Evolutionary conservation across 31 red algal species (phyloP).

Genomic region (Odonthalia washingtoniensis): DNA sequence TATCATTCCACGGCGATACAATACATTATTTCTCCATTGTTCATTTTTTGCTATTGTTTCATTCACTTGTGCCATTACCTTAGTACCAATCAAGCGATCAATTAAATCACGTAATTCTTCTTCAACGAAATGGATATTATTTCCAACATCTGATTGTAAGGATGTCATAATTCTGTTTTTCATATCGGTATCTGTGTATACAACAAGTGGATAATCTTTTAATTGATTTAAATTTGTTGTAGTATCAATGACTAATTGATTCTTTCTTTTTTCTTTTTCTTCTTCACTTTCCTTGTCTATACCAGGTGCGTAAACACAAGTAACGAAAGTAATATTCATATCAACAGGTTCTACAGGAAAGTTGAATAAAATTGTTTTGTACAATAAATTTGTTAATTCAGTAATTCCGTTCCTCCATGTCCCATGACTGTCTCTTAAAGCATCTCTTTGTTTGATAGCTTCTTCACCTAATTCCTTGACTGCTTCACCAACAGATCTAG

Average conservation of each 20-base stretch:
- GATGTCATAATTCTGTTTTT: not conserved
- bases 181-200: slow-evolving; percentile 9
- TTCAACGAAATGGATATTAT: slow-evolving; percentile 29
- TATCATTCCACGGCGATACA: not conserved
- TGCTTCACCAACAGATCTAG: slow-evolving; percentile 6
- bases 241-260: no score
- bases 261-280: no score
- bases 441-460: not conserved
- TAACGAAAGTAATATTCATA: slow-evolving; percentile 58
- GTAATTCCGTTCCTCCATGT: slow-evolving; percentile 51
- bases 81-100: slow-evolving; percentile 2
- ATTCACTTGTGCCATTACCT: not conserved
- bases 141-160: not conserved
- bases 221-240: slow-evolving; percentile 3
- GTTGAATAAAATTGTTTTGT: slow-evolving; percentile 41
- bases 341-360: slow-evolving; percentile 51
- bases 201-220: not conserved
- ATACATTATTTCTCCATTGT: not conserved
- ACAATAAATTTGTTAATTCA: slow-evolving; percentile 58
- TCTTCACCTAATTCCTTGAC: slow-evolving; percentile 22
- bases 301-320: slow-evolving; percentile 34
- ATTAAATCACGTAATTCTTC: not conserved
- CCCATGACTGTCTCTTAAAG: slow-evolving; percentile 23
- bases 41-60: not conserved
- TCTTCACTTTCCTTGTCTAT: not conserved